A percentile compares a stretch with the other conserved stretches of the same genome.
phyloP scores from a whole-genome alignment of 148 eudicot species.

The Nyssa sinensis region DNA sequence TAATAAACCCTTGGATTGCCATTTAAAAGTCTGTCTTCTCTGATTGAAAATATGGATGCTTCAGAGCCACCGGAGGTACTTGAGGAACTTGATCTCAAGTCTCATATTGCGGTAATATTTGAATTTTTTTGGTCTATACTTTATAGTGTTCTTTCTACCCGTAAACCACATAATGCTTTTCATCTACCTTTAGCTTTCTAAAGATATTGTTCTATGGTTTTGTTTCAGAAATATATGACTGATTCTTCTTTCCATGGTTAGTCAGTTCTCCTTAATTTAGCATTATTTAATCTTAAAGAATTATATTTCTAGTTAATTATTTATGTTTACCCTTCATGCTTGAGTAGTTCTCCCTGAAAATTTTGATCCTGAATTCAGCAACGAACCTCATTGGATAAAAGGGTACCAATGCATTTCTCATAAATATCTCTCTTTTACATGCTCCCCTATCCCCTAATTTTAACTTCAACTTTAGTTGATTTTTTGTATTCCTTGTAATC shows the following conservation, averaged over 20 bases:
- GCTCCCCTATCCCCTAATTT: too few species aligned
- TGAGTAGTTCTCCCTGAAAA: background rate
- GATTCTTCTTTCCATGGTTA: slow-evolving; percentile 2
- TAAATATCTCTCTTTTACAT: too few species aligned
- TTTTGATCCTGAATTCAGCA: too few species aligned
- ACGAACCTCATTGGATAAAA: background rate
- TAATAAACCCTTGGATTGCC: background rate
- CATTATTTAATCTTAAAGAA: background rate
- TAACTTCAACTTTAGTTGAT: too few species aligned
- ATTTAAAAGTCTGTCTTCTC: background rate
- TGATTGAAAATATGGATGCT: background rate
- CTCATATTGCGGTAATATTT: background rate
- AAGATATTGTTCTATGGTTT: background rate
- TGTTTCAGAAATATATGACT: slow-evolving; percentile 7
- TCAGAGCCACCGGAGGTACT: background rate
- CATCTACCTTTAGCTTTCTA: background rate
- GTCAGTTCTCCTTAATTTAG: background rate
- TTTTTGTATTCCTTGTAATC: background rate
- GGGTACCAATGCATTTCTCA: too few species aligned
- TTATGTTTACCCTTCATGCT: background rate
- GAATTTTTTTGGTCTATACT: background rate
- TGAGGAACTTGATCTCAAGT: slow-evolving; percentile 4
- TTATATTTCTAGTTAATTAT: background rate
- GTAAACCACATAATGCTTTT: background rate
- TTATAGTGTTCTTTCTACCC: background rate